phyloP scores from a whole-genome alignment of 179 eudicot genomes.

The Vitellaria paradoxa region DNA sequence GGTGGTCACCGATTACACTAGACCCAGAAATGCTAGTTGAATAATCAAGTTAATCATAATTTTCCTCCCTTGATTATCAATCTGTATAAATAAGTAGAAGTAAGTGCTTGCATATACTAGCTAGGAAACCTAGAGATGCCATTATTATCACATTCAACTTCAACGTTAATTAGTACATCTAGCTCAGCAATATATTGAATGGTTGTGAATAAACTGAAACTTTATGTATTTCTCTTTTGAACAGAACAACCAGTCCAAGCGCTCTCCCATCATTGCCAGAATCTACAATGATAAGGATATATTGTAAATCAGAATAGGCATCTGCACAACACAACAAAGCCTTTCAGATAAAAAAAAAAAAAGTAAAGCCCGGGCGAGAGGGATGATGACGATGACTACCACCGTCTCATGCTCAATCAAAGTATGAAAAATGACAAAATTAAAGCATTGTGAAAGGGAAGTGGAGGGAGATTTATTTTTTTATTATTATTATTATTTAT shows the following conservation, averaged over 20 bases:
- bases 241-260: too few species aligned
- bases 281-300: too few species aligned
- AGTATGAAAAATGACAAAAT: slow-evolving; percentile 27
- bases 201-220: neutral
- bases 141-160: slow-evolving; percentile 15
- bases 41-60: neutral
- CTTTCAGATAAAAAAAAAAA: neutral
- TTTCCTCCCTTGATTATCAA: neutral
- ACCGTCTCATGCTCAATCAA: neutral
- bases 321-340: too few species aligned
- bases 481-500: too few species aligned
- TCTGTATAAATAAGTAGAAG: neutral
- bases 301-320: too few species aligned
- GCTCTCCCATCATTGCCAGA: too few species aligned
- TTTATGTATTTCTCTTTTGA: too few species aligned
- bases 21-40: slow-evolving; percentile 6
- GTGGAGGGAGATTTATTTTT: slow-evolving; percentile 6
- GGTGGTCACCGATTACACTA: neutral
- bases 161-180: slow-evolving; percentile 3
- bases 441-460: slow-evolving; percentile 20
- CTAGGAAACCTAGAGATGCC: neutral
- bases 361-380: neutral
- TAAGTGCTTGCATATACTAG: neutral
- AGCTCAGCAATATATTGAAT: neutral
- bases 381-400: slow-evolving; percentile 7